A percentile compares a stretch with the other conserved stretches of the same genome.
These are phyloP conservation scores for Boletus subparvulus DNA, from an alignment of 768 basidiomycete genomes.

Conservation along the genomic window DNA sequence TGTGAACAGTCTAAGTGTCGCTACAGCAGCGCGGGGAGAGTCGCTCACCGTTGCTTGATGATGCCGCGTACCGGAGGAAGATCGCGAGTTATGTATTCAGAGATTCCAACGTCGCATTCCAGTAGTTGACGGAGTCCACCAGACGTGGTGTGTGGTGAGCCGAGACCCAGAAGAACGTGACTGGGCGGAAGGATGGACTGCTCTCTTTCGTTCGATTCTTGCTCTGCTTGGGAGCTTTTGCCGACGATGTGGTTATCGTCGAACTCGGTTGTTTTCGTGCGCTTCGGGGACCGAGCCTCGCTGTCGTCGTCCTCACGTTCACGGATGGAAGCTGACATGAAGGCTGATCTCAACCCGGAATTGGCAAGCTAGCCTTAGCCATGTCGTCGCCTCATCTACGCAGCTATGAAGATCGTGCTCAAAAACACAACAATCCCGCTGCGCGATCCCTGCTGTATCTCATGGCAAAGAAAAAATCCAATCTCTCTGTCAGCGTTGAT, in stretches of 20 bases:
- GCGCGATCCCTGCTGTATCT: constrained; percentile 76
- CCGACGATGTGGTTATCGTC: constrained; percentile 5
- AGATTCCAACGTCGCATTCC: constrained; percentile 88
- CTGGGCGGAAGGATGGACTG: constrained; percentile 65
- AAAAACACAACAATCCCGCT: constrained; percentile 65
- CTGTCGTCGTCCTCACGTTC: constrained; percentile 52
- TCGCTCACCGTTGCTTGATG: constrained; percentile 88
- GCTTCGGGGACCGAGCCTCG: constrained; percentile 40
- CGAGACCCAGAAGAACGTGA: constrained; percentile 63
- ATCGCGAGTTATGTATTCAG: constrained; percentile 74
- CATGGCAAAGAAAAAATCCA: constrained; percentile 84
- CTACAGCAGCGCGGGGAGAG: background rate
- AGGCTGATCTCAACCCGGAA: background rate
- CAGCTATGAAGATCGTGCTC: constrained; percentile 64
- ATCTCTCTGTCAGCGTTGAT: constrained; percentile 95
- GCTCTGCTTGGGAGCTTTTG: constrained; percentile 6
- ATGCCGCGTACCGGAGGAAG: constrained; percentile 82
- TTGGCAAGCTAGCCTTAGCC: background rate
- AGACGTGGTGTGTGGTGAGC: constrained; percentile 47
- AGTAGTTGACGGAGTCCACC: constrained; percentile 56
- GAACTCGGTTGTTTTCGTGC: constrained; percentile 34
- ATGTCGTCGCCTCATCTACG: constrained; percentile 42
- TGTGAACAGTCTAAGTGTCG: constrained; percentile 31
- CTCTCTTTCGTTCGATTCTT: background rate
- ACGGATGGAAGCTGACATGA: constrained; percentile 37